Base-by-base conservation (phyloP, 129 eudicot species). In the Tagetes patula region DNA sequence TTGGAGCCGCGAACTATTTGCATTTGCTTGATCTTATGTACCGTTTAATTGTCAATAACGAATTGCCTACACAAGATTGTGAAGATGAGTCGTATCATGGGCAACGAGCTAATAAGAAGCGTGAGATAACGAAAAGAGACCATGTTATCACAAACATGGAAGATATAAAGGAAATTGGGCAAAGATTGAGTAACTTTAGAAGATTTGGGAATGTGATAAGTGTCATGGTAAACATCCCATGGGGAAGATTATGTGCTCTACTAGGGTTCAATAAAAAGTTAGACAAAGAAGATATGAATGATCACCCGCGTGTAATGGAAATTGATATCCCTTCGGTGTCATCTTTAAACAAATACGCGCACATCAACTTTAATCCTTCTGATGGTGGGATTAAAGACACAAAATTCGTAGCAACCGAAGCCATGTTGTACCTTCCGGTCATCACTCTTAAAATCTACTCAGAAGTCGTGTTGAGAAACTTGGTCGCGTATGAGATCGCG, bases 1-100 rank as follows among this genome's bases (percentile, higher is more conserved):
- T 10, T 43, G 71, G 65, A 1, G 40, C 45, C 3, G 3, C 3
- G 1, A 39, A 38, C 59, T 65, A 65, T 30, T 79, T 72, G 46
- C 87, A 83, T 72, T 67, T 83, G 62, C 73, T 83, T 34, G 76
- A 75, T 66, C 75, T 72, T 30, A 71, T 83, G 87, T 80, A 79
- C 62, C 69, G 50, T 58, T 71, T 76, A 53, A 80, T 80, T 13
- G 69, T 83, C 49, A 65, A 74, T 70, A 56, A 46, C 3, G 41
- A 69, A 37, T 55, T 67, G 11, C 63, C 32, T 47, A 43, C 49
- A 49, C 34, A 45, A 4, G 69, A 6, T 27, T 48, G 46, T 6
- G 33, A 45, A 0, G 53, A 0, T 1, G 34, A 64, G 31, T 31
- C 14, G 9, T 72, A n/a, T 50, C 53, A 72, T 8, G 70, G 3